A percentile compares a stretch with the other conserved stretches of the same genome.
Conservation (phyloP, 345 rosid genomes). For the Sapria himalayana region DNA sequence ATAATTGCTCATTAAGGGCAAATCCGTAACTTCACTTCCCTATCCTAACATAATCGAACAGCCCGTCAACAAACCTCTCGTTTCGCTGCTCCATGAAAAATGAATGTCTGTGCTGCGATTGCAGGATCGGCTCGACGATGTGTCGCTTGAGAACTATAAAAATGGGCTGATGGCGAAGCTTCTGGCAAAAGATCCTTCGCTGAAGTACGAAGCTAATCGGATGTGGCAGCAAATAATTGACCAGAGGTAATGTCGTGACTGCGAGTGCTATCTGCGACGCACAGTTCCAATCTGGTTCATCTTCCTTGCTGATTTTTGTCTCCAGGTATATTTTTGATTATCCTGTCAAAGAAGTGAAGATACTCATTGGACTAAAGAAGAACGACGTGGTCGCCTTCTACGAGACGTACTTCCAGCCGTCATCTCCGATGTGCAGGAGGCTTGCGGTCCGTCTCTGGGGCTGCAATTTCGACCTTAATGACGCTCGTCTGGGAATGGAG, state of each 20-base stretch:
- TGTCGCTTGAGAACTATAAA: slow-evolving; percentile 49
- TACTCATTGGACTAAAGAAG: slow-evolving; percentile 34
- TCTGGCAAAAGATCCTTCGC: slow-evolving; percentile 79
- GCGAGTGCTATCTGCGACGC: too few relatives aligned
- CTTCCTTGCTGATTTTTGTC: too few relatives aligned
- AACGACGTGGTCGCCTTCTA: slow-evolving; percentile 47
- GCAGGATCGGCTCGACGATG: slow-evolving; percentile 59
- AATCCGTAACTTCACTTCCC: too few relatives aligned
- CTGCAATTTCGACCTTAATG: slow-evolving; percentile 41
- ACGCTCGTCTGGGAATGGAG: slow-evolving; percentile 14
- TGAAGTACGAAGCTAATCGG: slow-evolving; percentile 53
- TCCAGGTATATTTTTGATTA: slow-evolving; percentile 71
- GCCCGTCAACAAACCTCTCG: too few relatives aligned
- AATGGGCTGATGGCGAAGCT: slow-evolving; percentile 62
- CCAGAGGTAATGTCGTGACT: slow-evolving; percentile 57
- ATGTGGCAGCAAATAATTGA: slow-evolving; percentile 74
- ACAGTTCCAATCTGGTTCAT: too few relatives aligned
- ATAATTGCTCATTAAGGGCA: too few relatives aligned
- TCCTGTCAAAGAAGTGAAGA: slow-evolving; percentile 57
- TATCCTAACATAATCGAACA: too few relatives aligned
- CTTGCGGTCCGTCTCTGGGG: slow-evolving; percentile 83
- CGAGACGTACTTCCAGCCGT: slow-evolving; percentile 34
- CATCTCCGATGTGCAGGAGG: slow-evolving; percentile 61
- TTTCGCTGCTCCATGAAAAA: too few relatives aligned
- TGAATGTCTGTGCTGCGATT: too few relatives aligned